Evolutionary conservation across 164 flowering plant species (phyloP).

Genomic region (Nymphaea colorata): DNA sequence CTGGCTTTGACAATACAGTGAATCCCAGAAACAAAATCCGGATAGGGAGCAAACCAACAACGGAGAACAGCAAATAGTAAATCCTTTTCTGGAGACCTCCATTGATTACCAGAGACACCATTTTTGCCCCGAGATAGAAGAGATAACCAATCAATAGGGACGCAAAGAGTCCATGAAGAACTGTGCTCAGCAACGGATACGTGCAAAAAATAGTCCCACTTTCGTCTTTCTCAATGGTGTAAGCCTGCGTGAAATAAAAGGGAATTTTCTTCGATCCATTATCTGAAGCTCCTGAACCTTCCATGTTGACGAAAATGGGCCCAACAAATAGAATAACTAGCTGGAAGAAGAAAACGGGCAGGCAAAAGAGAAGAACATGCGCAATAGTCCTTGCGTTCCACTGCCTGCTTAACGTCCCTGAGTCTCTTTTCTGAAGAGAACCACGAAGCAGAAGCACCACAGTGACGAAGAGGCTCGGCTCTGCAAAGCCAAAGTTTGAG

Average conservation of each 20-base stretch:
- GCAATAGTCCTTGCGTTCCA: slow-evolving; percentile 73
- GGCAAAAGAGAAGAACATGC: slow-evolving; percentile 50
- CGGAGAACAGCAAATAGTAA: slow-evolving; percentile 50
- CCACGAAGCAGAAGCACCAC: slow-evolving; percentile 73
- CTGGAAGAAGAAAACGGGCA: slow-evolving; percentile 69
- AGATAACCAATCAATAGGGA: slow-evolving; percentile 41
- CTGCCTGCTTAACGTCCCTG: slow-evolving; percentile 37
- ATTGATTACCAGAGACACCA: slow-evolving; percentile 67
- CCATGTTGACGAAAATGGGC: slow-evolving; percentile 23
- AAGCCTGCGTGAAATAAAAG: slow-evolving; percentile 37
- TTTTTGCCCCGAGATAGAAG: slow-evolving; percentile 65
- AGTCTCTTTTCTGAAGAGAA: slow-evolving; percentile 53
- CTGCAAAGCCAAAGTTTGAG: slow-evolving; percentile 90
- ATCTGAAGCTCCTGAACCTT: neutral
- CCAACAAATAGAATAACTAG: slow-evolving; percentile 53
- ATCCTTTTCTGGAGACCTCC: slow-evolving; percentile 78
- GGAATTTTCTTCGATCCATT: slow-evolving; percentile 31
- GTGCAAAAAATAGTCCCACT: slow-evolving; percentile 41
- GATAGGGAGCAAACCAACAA: slow-evolving; percentile 58
- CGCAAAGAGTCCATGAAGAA: slow-evolving; percentile 62
- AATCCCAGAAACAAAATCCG: slow-evolving; percentile 81
- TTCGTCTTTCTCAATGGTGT: neutral
- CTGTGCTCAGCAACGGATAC: slow-evolving; percentile 78
- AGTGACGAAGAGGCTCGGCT: slow-evolving; percentile 82
- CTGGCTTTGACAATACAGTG: slow-evolving; percentile 60